Conservation (phyloP, 2,329 filamentous ascomycete genomes). For the Metarhizium guizhouense region DNA sequence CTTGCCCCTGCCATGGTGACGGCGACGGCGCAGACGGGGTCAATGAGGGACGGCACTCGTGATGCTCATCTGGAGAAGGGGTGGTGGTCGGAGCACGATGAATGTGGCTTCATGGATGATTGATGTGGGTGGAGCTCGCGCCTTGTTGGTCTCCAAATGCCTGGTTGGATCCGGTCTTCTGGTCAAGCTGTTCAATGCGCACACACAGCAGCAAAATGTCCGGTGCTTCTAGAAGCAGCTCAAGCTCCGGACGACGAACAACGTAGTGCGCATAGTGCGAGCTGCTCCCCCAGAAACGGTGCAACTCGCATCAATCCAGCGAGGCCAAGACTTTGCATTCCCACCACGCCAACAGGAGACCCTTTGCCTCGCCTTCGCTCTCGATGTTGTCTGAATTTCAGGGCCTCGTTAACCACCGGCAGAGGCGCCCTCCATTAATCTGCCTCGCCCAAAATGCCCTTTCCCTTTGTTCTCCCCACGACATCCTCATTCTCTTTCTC, state of each 20-base stretch:
- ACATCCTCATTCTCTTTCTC: conserved; percentile 82
- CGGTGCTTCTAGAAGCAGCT: too few relatives aligned
- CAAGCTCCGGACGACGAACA: background rate
- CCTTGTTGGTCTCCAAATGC: too few relatives aligned
- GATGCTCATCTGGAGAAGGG: background rate
- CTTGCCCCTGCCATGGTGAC: conserved; percentile 37
- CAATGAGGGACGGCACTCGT: background rate
- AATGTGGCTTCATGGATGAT: background rate
- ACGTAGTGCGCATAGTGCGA: background rate
- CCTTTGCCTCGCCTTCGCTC: background rate
- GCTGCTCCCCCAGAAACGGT: background rate
- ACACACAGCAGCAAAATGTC: too few relatives aligned
- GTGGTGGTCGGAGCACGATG: background rate
- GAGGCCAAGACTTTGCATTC: background rate
- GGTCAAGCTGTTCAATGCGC: background rate
- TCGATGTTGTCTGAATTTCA: background rate
- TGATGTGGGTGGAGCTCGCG: too few relatives aligned
- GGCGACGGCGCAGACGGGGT: conserved; percentile 6
- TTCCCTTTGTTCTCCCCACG: conserved; percentile 78
- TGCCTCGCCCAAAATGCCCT: conserved; percentile 62
- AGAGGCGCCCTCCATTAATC: background rate
- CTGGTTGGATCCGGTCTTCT: too few relatives aligned
- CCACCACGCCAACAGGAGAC: too few relatives aligned
- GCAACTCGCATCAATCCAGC: background rate
- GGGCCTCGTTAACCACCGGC: background rate